These are phyloP conservation scores for Colletotrichum spaethianum DNA, from an alignment of 2,329 filamentous ascomycete genomes.

Conservation along the genomic window DNA sequence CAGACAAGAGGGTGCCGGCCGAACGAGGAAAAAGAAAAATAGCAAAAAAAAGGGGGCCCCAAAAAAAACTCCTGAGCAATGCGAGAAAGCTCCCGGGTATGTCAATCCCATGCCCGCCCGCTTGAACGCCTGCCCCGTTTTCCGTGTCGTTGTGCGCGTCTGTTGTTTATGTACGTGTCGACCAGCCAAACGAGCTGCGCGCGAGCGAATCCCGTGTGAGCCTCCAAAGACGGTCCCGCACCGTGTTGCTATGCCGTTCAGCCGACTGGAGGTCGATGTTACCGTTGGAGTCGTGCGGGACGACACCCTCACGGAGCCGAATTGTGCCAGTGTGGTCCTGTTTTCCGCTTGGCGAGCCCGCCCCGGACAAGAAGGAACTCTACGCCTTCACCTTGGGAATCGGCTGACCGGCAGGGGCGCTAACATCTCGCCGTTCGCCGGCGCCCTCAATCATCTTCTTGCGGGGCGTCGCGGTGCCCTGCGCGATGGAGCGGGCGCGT, in stretches of 20 bases:
- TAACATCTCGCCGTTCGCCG: constrained; percentile 61
- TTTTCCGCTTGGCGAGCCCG: neutral
- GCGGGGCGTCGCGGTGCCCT: constrained; percentile 72
- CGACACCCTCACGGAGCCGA: neutral
- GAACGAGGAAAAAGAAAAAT: constrained; percentile 1
- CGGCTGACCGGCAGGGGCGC: constrained; percentile 55
- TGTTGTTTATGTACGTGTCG: constrained; percentile 21
- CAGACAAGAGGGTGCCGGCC: constrained; percentile 20
- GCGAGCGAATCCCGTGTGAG: constrained; percentile 34
- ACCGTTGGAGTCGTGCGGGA: neutral
- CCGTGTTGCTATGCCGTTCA: constrained; percentile 3
- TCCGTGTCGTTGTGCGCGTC: constrained; percentile 16
- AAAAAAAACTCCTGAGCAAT: constrained; percentile 5
- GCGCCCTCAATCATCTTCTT: constrained; percentile 70
- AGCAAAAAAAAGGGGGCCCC: no score
- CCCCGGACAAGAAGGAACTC: constrained; percentile 23
- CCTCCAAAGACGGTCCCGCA: constrained; percentile 28
- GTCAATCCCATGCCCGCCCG: neutral
- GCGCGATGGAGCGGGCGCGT: constrained; percentile 77
- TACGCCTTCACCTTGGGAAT: constrained; percentile 38
- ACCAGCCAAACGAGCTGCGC: constrained; percentile 27
- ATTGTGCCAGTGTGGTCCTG: neutral
- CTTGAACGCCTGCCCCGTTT: constrained; percentile 25
- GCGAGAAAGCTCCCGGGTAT: constrained; percentile 5
- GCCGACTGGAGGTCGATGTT: neutral